A percentile compares a stretch with the other conserved stretches of the same genome.
phyloP scores from a whole-genome alignment of 108 stramenopile genomes.

The Discostella stelligeroides region DNA sequence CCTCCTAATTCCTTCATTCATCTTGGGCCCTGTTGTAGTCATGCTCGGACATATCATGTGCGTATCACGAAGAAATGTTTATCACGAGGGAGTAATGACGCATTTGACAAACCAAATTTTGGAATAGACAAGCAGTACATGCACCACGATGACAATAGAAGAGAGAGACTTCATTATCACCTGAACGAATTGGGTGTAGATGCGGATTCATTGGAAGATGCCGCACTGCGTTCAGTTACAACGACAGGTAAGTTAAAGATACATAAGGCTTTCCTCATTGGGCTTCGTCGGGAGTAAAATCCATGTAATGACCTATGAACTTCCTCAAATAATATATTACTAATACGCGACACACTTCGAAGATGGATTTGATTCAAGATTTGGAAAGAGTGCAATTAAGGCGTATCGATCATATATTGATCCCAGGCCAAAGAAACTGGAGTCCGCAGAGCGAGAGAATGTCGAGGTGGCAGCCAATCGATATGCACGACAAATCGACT shows the following conservation, averaged over 20 bases:
- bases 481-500: slow-evolving; percentile 77
- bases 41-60: slow-evolving; percentile 11
- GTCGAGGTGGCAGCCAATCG: slow-evolving; percentile 62
- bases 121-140: background rate
- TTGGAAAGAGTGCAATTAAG: slow-evolving; percentile 78
- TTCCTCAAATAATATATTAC: no score
- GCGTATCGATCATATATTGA: slow-evolving; percentile 76
- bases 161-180: slow-evolving; percentile 46
- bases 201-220: slow-evolving; percentile 45
- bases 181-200: slow-evolving; percentile 53
- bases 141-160: slow-evolving; percentile 6
- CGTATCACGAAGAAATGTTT: background rate
- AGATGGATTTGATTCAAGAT: slow-evolving; percentile 65
- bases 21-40: background rate
- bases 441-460: slow-evolving; percentile 45
- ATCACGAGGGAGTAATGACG: background rate
- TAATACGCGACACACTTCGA: background rate
- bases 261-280: no score
- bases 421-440: slow-evolving; percentile 53
- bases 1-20: background rate
- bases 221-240: slow-evolving; percentile 62
- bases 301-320: no score
- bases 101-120: background rate
- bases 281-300: no score
- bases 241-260: slow-evolving; percentile 44